A percentile compares a stretch with the other conserved stretches of the same genome.
phyloP scores from a whole-genome alignment of 2,329 filamentous ascomycete species.

The Lachnellula hyalina region DNA sequence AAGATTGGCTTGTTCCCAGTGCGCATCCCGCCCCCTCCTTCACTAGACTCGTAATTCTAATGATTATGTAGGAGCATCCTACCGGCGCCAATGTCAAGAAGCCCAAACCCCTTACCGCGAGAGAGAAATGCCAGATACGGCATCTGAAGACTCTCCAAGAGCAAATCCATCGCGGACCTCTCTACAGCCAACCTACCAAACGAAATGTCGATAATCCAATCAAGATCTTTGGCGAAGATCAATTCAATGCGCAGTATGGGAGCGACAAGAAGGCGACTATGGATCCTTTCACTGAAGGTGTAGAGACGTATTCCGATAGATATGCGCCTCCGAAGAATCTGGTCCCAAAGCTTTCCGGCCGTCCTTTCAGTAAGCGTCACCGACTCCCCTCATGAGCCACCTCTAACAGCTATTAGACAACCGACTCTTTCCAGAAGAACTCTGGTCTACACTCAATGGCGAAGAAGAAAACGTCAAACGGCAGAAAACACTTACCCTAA shows the following conservation, averaged over 20 bases:
- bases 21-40: conserved; percentile 18
- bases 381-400: background rate
- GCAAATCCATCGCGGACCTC: conserved; percentile 52
- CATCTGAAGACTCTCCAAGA: conserved; percentile 48
- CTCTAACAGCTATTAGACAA: conserved; percentile 37
- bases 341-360: conserved; percentile 47
- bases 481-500: conserved; percentile 8
- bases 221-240: conserved; percentile 39
- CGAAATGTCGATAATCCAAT: conserved; percentile 32
- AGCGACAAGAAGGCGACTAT: conserved; percentile 38
- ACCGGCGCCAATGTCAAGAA: conserved; percentile 25
- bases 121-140: conserved; percentile 44
- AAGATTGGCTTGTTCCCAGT: conserved; percentile 43
- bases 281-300: conserved; percentile 53
- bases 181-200: conserved; percentile 39
- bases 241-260: conserved; percentile 31
- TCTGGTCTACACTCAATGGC: conserved; percentile 48
- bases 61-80: conserved; percentile 25
- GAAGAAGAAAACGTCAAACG: conserved; percentile 18
- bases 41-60: background rate
- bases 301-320: conserved; percentile 53
- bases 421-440: conserved; percentile 53
- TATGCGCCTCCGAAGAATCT: conserved; percentile 51
- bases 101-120: conserved; percentile 35
- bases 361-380: conserved; percentile 46